Conservation (phyloP, 495 filamentous ascomycete species). For the Friedmanniomyces endolithicus region DNA sequence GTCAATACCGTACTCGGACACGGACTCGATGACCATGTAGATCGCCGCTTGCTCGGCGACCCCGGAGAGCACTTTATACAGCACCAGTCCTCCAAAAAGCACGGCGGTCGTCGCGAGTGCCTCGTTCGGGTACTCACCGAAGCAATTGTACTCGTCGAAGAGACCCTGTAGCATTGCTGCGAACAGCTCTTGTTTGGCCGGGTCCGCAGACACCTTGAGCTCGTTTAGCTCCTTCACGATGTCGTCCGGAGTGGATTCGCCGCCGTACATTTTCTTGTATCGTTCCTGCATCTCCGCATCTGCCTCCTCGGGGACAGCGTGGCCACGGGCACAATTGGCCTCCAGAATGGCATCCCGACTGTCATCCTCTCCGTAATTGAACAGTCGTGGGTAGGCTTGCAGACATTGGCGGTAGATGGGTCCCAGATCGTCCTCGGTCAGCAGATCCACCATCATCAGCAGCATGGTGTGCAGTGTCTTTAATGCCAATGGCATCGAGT, state of each 20-base stretch:
- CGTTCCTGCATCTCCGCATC: conserved; percentile 90
- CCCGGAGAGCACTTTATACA: conserved; percentile 74
- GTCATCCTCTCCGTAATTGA: conserved; percentile 92
- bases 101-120: conserved; percentile 91
- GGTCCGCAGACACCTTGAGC: conserved; percentile 74
- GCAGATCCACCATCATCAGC: conserved; percentile 55
- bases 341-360: conserved; percentile 76
- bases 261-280: conserved; percentile 91
- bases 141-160: conserved; percentile 95
- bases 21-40: conserved; percentile 92
- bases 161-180: conserved; percentile 97
- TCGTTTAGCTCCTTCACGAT: conserved; percentile 68
- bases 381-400: conserved; percentile 83
- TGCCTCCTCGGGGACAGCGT: conserved; percentile 62
- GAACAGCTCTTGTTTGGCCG: conserved; percentile 82
- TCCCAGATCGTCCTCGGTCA: conserved; percentile 42
- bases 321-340: conserved; percentile 33
- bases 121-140: conserved; percentile 82
- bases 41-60: conserved; percentile 83
- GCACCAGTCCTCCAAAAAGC: conserved; percentile 92
- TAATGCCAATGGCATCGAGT: conserved; percentile 62
- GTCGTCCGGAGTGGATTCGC: conserved; percentile 65
- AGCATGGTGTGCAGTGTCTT: conserved; percentile 76
- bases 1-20: conserved; percentile 65
- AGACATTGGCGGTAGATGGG: conserved; percentile 74